Evolutionary conservation across 2,329 filamentous ascomycete species (phyloP), one percentile per base, ranked within the genome.

Genomic region (Penicillium glabrum): DNA sequence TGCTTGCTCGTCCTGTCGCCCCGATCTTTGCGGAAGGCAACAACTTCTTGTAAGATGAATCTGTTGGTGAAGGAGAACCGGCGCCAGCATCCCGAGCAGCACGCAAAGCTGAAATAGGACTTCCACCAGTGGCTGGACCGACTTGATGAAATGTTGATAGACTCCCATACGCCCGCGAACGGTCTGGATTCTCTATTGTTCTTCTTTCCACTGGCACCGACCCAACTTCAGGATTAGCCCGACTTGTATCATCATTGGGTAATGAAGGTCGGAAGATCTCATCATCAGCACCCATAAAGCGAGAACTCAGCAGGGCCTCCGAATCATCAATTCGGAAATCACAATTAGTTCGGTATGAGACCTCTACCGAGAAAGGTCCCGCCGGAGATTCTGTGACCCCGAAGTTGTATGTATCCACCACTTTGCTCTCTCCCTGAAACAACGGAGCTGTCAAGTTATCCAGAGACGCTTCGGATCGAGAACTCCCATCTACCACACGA

Each of bases 291-390:
- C 91, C 92, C 84, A 96, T 92, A 69, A 98, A 96, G 31, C 91
- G 88, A 14, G 93, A 97, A 76, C 93, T 96, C 44, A 98, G 77
- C 9, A 98, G 77, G 5, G 93, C 89, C 75, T 98, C 95, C 0
- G 92, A 89, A 73, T 97, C 91, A 67, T 96, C 93, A 39, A 98
- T 86, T 46, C 89, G 87, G 73, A 99, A 97, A 67, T 89, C 91
- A 77, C 91, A 96, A 69, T 95, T 91, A 56, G 86, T 90, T 61
- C 95, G 88, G 75, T 96, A 96, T 11, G 87, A 86, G 29, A 96
- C 90, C 37, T 88, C 86, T 51, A 93, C 88, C 55, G 87, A 89
- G 66, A 99, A 85, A 5, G 89, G 87, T 26, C 95, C 95, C 27
- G 91, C 89, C 11, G 93, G 92, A 29, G 93, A 91, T 57, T 96